Conservation (phyloP, 768 basidiomycete species). For the Trametes punicea region DNA sequence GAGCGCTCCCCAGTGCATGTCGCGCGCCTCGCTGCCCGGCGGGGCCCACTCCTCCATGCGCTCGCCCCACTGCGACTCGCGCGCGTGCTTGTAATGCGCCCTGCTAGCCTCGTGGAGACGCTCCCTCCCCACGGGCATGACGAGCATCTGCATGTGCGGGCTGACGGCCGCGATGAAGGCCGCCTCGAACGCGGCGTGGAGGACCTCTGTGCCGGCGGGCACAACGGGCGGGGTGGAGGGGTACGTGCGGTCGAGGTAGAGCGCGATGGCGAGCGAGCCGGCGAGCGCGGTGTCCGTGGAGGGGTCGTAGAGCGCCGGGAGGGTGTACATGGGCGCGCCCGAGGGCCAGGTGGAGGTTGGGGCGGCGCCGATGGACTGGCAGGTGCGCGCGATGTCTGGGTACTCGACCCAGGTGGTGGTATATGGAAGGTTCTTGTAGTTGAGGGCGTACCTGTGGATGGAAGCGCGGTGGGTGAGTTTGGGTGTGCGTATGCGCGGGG, state of each 20-base stretch:
- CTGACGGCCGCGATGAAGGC: slow-evolving; percentile 15
- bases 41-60: slow-evolving; percentile 35
- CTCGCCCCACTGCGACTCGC: slow-evolving; percentile 31
- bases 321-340: slow-evolving; percentile 24
- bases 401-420: slow-evolving; percentile 51
- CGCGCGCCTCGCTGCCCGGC: slow-evolving; percentile 23
- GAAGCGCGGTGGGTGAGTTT: not conserved
- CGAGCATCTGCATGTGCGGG: not conserved
- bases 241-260: slow-evolving; percentile 29
- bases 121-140: slow-evolving; percentile 14
- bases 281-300: slow-evolving; percentile 19
- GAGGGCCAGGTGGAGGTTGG: slow-evolving; percentile 31
- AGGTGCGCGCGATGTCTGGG: slow-evolving; percentile 41
- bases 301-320: slow-evolving; percentile 31
- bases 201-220: slow-evolving; percentile 29
- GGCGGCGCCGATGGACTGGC: slow-evolving; percentile 35
- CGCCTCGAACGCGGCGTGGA: slow-evolving; percentile 25
- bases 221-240: slow-evolving; percentile 34
- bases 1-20: slow-evolving; percentile 27
- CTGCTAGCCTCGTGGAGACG: slow-evolving; percentile 11
- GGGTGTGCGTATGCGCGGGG: not conserved
- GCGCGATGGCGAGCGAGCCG: slow-evolving; percentile 30
- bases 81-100: slow-evolving; percentile 33
- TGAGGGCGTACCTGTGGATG: slow-evolving; percentile 28
- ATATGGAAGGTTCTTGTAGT: slow-evolving; percentile 41